A percentile compares a stretch with the other conserved stretches of the same genome.
phyloP scores from a whole-genome alignment of 2,329 filamentous ascomycete species.

The Hypoxylon sp. region DNA sequence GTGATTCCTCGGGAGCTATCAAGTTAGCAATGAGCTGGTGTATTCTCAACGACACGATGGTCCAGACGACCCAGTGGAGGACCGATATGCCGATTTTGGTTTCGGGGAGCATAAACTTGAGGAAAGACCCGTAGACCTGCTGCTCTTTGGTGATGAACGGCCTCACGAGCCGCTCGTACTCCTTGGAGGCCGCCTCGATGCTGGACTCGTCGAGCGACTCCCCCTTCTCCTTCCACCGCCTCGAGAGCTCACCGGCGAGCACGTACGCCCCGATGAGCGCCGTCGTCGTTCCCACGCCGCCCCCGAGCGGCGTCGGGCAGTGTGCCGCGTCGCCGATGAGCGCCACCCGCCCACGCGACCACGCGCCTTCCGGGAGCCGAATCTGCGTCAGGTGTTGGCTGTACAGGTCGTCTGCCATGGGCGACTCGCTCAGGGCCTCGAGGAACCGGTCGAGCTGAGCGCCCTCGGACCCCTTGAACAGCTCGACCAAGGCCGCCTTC shows the following conservation, averaged over 20 bases:
- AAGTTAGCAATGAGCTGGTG: neutral
- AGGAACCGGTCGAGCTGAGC: conserved; percentile 53
- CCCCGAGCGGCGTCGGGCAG: conserved; percentile 46
- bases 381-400: conserved; percentile 50
- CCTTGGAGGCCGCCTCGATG: conserved; percentile 45
- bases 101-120: conserved; percentile 53
- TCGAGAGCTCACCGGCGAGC: conserved; percentile 54
- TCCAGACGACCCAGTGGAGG: neutral
- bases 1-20: neutral
- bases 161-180: conserved; percentile 49
- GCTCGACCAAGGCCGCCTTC: conserved; percentile 42
- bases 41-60: neutral
- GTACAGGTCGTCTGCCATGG: conserved; percentile 49
- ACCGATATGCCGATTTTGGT: conserved; percentile 55
- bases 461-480: conserved; percentile 48
- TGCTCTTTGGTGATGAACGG: conserved; percentile 48
- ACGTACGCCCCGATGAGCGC: conserved; percentile 55
- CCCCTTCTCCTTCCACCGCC: neutral
- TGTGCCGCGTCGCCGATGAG: conserved; percentile 55
- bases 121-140: conserved; percentile 41
- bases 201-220: conserved; percentile 35
- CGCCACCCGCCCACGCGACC: conserved; percentile 49
- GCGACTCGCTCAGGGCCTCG: conserved; percentile 43
- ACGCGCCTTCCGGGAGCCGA: conserved; percentile 39
- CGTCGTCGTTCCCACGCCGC: conserved; percentile 52